Conservation (phyloP, 192 early-diverging fungal species). For the Coemansia sp. region DNA sequence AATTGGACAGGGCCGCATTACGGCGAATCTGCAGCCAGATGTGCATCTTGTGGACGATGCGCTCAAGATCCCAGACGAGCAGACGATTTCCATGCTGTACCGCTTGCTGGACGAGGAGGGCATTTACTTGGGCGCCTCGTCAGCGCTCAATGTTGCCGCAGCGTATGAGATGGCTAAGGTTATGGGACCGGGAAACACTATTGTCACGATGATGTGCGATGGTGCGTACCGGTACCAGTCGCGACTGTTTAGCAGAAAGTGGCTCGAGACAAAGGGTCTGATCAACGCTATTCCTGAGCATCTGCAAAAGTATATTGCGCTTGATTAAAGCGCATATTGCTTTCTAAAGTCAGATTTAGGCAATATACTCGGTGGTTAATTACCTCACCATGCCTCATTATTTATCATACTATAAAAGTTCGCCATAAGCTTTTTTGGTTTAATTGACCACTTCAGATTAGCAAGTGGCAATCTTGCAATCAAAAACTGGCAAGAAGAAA, state of each 20-base stretch:
- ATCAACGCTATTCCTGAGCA: conserved; percentile 75
- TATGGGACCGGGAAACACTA: conserved; percentile 71
- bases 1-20: conserved; percentile 94
- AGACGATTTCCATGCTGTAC: conserved; percentile 84
- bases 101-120: conserved; percentile 91
- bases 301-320: conserved; percentile 81
- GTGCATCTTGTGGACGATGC: conserved; percentile 81
- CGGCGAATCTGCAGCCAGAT: conserved; percentile 83
- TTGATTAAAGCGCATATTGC: conserved; percentile 38
- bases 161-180: conserved; percentile 87
- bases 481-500: too few relatives aligned
- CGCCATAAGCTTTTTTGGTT: too few relatives aligned
- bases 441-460: too few relatives aligned
- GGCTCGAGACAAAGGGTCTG: conserved; percentile 87
- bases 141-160: conserved; percentile 91
- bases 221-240: conserved; percentile 87
- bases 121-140: conserved; percentile 87
- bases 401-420: too few relatives aligned
- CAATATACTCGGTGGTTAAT: too few relatives aligned
- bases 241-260: conserved; percentile 76
- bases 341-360: background rate
- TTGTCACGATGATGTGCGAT: conserved; percentile 88
- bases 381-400: too few relatives aligned
- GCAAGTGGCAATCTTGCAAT: too few relatives aligned
- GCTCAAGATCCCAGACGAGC: conserved; percentile 75